These are phyloP conservation scores for Bryum argenteum DNA, from an alignment of 225 moss, liverwort and hornwort species.

Conservation along the genomic window DNA sequence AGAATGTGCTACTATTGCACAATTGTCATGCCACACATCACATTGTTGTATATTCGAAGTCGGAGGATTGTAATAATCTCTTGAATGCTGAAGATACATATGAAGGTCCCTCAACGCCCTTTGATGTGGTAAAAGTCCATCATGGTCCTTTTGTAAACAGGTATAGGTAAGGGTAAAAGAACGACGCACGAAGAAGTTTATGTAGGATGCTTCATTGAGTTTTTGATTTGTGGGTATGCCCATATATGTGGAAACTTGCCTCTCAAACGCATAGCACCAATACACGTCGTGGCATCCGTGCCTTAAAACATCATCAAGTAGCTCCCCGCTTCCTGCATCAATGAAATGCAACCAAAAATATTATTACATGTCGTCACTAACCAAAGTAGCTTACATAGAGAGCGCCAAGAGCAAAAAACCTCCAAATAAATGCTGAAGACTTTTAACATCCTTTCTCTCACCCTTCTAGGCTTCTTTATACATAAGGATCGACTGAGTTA, in stretches of 20 bases:
- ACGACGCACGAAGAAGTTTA: conserved; percentile 1
- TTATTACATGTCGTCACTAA: too few relatives aligned
- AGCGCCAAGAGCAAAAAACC: too few relatives aligned
- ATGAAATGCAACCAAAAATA: background rate
- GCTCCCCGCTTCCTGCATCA: background rate
- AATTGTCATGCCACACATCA: background rate
- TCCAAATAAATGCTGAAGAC: too few relatives aligned
- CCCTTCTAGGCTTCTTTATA: too few relatives aligned
- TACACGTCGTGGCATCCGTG: conserved; percentile 1
- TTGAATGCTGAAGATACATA: background rate
- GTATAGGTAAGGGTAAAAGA: background rate
- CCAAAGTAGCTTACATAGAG: too few relatives aligned
- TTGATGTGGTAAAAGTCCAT: background rate
- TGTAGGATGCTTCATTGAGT: conserved; percentile 4
- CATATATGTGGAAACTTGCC: conserved; percentile 5
- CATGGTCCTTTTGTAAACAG: background rate
- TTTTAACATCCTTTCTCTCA: too few relatives aligned
- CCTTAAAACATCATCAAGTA: conserved; percentile 10
- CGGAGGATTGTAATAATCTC: background rate
- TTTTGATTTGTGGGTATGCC: background rate
- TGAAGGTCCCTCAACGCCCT: background rate
- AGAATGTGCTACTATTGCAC: background rate
- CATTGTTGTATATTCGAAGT: background rate
- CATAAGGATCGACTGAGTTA: too few relatives aligned
- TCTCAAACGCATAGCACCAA: background rate